A percentile compares a stretch with the other conserved stretches of the same genome.
Conservation (phyloP, 1,284 basidiomycete species). For the Takashimella tepidaria region DNA sequence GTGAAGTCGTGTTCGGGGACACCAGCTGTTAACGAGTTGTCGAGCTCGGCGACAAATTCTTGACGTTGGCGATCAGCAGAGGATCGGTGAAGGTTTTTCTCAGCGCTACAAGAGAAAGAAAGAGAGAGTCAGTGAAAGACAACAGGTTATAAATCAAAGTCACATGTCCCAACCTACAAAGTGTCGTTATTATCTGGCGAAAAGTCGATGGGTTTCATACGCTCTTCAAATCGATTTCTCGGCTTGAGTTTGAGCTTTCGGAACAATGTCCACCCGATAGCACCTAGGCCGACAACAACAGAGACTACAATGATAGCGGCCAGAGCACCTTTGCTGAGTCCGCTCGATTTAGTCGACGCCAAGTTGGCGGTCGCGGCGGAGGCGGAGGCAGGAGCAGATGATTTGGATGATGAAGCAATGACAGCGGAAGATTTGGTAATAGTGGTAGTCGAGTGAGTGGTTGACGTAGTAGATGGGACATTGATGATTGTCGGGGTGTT, state of each 20-base stretch:
- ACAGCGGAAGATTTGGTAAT: slow-evolving; percentile 14
- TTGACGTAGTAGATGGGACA: slow-evolving; percentile 1
- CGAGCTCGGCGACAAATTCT: slow-evolving; percentile 37
- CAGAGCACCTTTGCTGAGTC: slow-evolving; percentile 55
- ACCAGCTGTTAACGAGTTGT: slow-evolving; percentile 28
- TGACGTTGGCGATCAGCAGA: slow-evolving; percentile 40
- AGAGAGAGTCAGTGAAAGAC: no score
- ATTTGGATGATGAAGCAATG: not conserved
- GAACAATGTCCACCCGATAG: slow-evolving; percentile 77
- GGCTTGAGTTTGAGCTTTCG: slow-evolving; percentile 85
- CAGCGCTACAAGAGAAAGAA: slow-evolving; percentile 21
- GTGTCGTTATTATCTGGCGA: slow-evolving; percentile 64
- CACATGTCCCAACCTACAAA: slow-evolving; percentile 34
- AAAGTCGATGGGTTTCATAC: slow-evolving; percentile 54
- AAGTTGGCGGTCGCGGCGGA: slow-evolving; percentile 15
- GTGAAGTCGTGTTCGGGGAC: slow-evolving; percentile 67
- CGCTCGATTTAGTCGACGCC: slow-evolving; percentile 19
- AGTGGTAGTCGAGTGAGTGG: slow-evolving; percentile 7
- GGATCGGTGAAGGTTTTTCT: slow-evolving; percentile 39
- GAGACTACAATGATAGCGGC: slow-evolving; percentile 69
- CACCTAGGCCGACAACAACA: slow-evolving; percentile 60
- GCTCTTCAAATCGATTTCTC: slow-evolving; percentile 70
- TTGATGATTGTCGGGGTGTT: not conserved
- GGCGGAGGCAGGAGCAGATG: slow-evolving; percentile 12
- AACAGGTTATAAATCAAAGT: no score